Evolutionary conservation across 192 early-diverging fungal species (phyloP), one percentile per base, ranked within the genome.

Genomic region (Mortierella antarctica): DNA sequence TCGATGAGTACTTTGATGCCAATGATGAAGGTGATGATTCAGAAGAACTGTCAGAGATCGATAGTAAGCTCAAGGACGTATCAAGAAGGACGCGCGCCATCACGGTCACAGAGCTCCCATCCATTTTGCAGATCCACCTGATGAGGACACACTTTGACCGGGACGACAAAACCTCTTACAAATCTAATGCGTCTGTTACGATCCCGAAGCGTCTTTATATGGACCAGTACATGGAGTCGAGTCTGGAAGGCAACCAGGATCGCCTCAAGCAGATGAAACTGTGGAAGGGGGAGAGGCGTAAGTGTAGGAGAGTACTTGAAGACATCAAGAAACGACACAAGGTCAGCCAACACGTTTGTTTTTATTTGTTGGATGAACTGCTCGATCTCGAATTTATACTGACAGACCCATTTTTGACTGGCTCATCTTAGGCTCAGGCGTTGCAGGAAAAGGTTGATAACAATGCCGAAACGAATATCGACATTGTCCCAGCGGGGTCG

Each of bases 71-170:
- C 41, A 82, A 72, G 45, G 66, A 78, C 51, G 83, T 70, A 7
- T 63, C 56, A 41, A 62, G 76, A 51, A 73, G 79, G 12, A 64
- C 69, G 18, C 75, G 82, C 15, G 89, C 85, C 45, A 84, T 90
- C 11, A 83, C 82, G 5, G 71, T 88, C n/a, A 82, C 65, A 23
- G 52, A 82, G 13, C 82, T 91, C 9, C 93, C 93, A 20, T 91
- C 92, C 0, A 84, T 95, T 18, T 67, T 95, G 8, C 92, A 92
- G 47, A 86, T 95, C 12, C 89, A 92, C 44, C 73, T 95, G 10
- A 89, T 90, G 85, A 82, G 92, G 4, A 90, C 91, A 12, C 91
- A 92, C 82, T 95, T 89, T 65, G 88, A 93, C 70, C 75, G 86
- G 44, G 45, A 71, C 0, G 87, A 85, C 4, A 69, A 89, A 55